A percentile compares a stretch with the other conserved stretches of the same genome.
These are phyloP conservation scores for Thelonectria rubi DNA, from an alignment of 2,329 filamentous ascomycete genomes.

Conservation along the genomic window DNA sequence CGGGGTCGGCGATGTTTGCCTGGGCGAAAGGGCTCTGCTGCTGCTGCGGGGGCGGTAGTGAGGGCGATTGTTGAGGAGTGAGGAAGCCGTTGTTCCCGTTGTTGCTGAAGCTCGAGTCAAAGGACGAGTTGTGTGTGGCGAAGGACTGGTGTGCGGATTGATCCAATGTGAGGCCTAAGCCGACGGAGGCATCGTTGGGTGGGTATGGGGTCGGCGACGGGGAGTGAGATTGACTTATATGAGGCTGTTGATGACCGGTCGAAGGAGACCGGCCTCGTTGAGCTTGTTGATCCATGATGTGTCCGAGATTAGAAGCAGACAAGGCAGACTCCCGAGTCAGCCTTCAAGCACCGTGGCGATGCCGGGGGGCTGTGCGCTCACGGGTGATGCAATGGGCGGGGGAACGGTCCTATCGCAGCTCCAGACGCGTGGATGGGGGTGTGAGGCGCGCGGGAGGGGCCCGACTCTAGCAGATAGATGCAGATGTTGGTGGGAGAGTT, in stretches of 20 bases:
- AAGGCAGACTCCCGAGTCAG: constrained; percentile 59
- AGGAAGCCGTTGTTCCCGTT: constrained; percentile 59
- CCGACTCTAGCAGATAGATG: constrained; percentile 32
- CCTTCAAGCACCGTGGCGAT: constrained; percentile 55
- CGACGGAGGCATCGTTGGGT: constrained; percentile 57
- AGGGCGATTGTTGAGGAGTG: constrained; percentile 54
- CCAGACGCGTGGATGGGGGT: constrained; percentile 43
- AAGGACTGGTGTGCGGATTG: constrained; percentile 54
- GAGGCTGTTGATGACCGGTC: constrained; percentile 63
- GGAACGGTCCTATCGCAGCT: constrained; percentile 42
- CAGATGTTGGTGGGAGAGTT: constrained; percentile 29
- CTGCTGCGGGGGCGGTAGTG: constrained; percentile 49
- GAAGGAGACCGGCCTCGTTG: constrained; percentile 69
- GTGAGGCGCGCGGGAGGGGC: constrained; percentile 35
- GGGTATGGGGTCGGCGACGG: constrained; percentile 67
- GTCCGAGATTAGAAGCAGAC: constrained; percentile 46
- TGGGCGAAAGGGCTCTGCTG: constrained; percentile 41
- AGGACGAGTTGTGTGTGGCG: constrained; percentile 48
- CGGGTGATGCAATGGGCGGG: constrained; percentile 44
- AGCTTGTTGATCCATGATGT: constrained; percentile 54
- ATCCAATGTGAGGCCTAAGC: constrained; percentile 68
- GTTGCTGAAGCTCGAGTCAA: constrained; percentile 51
- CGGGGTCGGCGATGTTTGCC: constrained; percentile 48
- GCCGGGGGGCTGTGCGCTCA: constrained; percentile 54
- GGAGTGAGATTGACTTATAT: constrained; percentile 76